Evolutionary conservation across 116 monocot genomes (phyloP), one percentile per base, ranked within the genome.

Genomic region (Iris pallida): DNA sequence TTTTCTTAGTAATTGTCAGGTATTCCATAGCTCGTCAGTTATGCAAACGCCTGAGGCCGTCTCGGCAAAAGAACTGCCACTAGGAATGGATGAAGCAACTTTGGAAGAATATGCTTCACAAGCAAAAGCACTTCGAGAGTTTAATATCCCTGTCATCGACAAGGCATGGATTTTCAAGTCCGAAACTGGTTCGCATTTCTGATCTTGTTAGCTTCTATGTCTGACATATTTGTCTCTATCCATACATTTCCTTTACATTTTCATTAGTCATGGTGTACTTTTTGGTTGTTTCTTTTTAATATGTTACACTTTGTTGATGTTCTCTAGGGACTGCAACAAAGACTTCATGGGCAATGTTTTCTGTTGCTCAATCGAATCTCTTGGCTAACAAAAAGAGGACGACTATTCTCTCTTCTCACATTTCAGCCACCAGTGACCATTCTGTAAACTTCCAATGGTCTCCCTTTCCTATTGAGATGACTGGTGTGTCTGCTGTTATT

Each of bases 101-200:
- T 58, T 51, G 43, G 88, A 90, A 5, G 90, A 89, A 66, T 97
- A 92, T 76, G 60, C 80, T 65, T 78, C 79, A 16, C 92, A 92
- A 64, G 57, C 92, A 30, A 86, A 85, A 70, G 68, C 90, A 58
- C 97, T 97, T 52, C 82, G 83, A 68, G 97, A 97, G 54, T 92
- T 97, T 67, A 83, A 82, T 65, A 57, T 85, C 17, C 81, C 97
- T 40, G 85, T 17, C 72, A 76, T 97, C 55, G 73, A 83, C 67
- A 92, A 85, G 49, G 92, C 90, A 15, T 97, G 97, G 97, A 74
- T 83, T 69, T 83, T 92, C 71, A 87, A 83, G 48, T 85, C 92
- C 43, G 73, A 77, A 5, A 76, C 42, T 74, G 97, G 97, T 97
- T 69, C 47, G 66, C 5, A 43, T 45, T 61, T 47, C 48, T 63